A percentile compares a stretch with the other conserved stretches of the same genome.
Evolutionary conservation across 352 stramenopile genomes (phyloP).

Genomic region (Discostella stelligera): DNA sequence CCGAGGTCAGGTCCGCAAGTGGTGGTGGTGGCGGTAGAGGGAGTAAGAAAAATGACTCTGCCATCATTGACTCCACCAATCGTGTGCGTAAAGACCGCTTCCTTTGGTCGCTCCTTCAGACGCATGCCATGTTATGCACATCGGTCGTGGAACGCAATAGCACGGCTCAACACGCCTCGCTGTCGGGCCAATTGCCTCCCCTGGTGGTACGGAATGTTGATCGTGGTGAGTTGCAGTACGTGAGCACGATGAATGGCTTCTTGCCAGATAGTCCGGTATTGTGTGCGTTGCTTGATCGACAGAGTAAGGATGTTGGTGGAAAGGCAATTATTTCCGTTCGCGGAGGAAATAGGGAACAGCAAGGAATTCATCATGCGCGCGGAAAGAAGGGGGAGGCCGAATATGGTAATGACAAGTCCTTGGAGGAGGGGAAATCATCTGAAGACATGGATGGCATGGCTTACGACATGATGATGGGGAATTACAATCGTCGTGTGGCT

Average conservation of each 20-base stretch:
- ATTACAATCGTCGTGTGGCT: conserved; percentile 68
- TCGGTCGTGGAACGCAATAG: conserved; percentile 62
- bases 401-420: conserved; percentile 15
- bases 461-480: conserved; percentile 83
- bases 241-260: conserved; percentile 78
- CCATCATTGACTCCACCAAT: conserved; percentile 28
- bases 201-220: conserved; percentile 75
- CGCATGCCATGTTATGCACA: conserved; percentile 80
- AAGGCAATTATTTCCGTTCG: conserved; percentile 12
- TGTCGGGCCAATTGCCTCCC: conserved; percentile 52
- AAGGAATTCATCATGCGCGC: background rate
- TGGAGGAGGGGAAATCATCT: conserved; percentile 41
- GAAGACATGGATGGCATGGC: conserved; percentile 71
- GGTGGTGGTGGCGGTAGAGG: conserved; percentile 22
- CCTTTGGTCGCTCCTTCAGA: conserved; percentile 76
- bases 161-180: conserved; percentile 28
- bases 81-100: conserved; percentile 68
- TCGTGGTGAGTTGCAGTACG: conserved; percentile 76
- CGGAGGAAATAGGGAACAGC: background rate
- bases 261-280: conserved; percentile 59
- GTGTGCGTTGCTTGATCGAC: conserved; percentile 70
- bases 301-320: conserved; percentile 47
- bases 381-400: conserved; percentile 26
- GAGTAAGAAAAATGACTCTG: conserved; percentile 27
- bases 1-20: background rate